Percentiles rank a stretch among this genome's conserved stretches.
Conservation (phyloP, 2,329 filamentous ascomycete species). For the Scedosporium apiospermum region DNA sequence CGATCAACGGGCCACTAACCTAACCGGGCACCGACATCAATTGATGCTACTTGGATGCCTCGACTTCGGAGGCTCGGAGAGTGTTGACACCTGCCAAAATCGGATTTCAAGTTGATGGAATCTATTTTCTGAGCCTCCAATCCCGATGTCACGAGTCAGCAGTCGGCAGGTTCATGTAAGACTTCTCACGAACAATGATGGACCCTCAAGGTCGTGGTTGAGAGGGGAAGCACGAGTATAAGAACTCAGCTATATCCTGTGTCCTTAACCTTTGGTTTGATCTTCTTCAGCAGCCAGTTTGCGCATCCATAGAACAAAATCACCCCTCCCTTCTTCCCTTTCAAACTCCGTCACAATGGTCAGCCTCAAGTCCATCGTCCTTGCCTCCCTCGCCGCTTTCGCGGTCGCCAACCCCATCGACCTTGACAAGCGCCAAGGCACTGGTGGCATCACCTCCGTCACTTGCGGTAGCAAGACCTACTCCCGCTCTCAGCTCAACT, state of each 20-base stretch:
- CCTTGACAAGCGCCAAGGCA: conserved; percentile 11
- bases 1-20: neutral
- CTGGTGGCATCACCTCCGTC: conserved; percentile 11
- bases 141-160: neutral
- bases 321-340: neutral
- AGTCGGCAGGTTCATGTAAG: no score
- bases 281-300: neutral
- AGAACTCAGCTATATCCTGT: neutral
- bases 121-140: neutral
- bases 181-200: no score
- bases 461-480: conserved; percentile 22
- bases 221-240: neutral
- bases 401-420: conserved; percentile 18
- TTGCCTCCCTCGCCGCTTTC: conserved; percentile 18
- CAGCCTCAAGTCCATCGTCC: conserved; percentile 10
- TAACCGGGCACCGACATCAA: neutral
- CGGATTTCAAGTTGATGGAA: neutral
- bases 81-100: neutral
- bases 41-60: neutral
- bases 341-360: conserved; percentile 6
- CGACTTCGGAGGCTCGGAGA: neutral
- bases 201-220: neutral
- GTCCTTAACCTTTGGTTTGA: neutral
- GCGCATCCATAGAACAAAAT: neutral
- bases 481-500: conserved; percentile 16